These are phyloP conservation scores for Taiwanofungus camphoratus DNA, from an alignment of 1,284 basidiomycete genomes.

Conservation along the genomic window DNA sequence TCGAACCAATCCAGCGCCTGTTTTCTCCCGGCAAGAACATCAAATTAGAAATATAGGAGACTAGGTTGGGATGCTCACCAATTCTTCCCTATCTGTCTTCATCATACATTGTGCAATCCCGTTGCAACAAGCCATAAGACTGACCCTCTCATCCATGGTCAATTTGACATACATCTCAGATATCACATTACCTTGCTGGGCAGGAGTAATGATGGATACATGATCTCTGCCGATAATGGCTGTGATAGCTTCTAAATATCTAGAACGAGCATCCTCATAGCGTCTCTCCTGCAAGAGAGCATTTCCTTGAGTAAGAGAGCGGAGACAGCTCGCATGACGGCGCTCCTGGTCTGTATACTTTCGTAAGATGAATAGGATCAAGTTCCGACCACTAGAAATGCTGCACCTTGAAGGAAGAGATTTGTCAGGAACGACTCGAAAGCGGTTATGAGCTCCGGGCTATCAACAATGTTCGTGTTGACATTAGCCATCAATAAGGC, in stretches of 20 bases:
- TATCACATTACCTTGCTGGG: constrained; percentile 12
- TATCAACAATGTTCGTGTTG: background rate
- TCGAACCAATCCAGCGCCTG: constrained; percentile 15
- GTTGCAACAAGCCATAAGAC: constrained; percentile 15
- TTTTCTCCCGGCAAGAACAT: background rate
- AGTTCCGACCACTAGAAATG: background rate
- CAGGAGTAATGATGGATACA: constrained; percentile 8
- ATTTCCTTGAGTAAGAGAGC: constrained; percentile 6
- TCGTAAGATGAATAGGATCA: background rate
- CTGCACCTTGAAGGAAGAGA: constrained; percentile 4
- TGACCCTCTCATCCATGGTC: constrained; percentile 15
- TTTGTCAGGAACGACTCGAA: constrained; percentile 5
- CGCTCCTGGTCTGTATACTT: constrained; percentile 3
- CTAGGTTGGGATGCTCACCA: constrained; percentile 4
- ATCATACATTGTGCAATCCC: constrained; percentile 9
- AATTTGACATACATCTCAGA: constrained; percentile 10
- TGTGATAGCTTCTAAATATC: constrained; percentile 9
- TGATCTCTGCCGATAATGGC: constrained; percentile 9
- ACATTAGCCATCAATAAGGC: background rate
- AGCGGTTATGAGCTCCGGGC: background rate
- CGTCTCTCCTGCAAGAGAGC: constrained; percentile 7
- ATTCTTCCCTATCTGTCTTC: constrained; percentile 1
- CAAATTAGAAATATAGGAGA: background rate
- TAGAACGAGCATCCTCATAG: constrained; percentile 6
- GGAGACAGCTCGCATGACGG: constrained; percentile 11